These are phyloP conservation scores for Lunasporangiospora selenospora DNA, from an alignment of 192 early-diverging fungal species.

Conservation along the genomic window DNA sequence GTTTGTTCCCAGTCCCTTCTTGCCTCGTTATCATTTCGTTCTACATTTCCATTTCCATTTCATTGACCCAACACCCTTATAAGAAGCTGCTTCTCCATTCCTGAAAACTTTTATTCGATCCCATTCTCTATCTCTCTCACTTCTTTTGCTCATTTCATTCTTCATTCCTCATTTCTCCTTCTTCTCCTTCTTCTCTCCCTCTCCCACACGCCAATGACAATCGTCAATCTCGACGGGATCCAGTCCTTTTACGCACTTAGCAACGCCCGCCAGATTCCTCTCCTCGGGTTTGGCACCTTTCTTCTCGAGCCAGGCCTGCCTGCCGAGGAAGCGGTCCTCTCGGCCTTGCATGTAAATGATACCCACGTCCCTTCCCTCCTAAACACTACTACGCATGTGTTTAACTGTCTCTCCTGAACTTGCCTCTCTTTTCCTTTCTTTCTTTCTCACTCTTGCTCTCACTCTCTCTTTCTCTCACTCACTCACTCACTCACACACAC, in stretches of 20 bases:
- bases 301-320: slow-evolving; percentile 41
- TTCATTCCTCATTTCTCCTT: too few relatives aligned
- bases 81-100: not conserved
- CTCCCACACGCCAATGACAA: slow-evolving; percentile 2
- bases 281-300: slow-evolving; percentile 54
- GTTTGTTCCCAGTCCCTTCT: too few relatives aligned
- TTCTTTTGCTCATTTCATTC: too few relatives aligned
- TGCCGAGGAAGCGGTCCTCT: slow-evolving; percentile 48
- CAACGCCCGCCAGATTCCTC: slow-evolving; percentile 25
- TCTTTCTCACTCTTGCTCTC: not conserved
- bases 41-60: not conserved
- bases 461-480: not conserved
- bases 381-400: too few relatives aligned
- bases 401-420: too few relatives aligned
- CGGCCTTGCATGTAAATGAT: slow-evolving; percentile 50
- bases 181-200: not conserved
- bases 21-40: too few relatives aligned
- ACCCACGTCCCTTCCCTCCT: too few relatives aligned
- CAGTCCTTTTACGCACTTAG: slow-evolving; percentile 30
- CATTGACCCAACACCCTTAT: not conserved
- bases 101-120: not conserved
- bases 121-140: not conserved
- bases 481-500: not conserved
- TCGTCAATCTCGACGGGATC: slow-evolving; percentile 19
- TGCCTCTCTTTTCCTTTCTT: not conserved